Percentiles rank a stretch among this genome's conserved stretches.
Evolutionary conservation across 169 alveolate species (phyloP).

Genomic region (Cryptosporidium viatorum): DNA sequence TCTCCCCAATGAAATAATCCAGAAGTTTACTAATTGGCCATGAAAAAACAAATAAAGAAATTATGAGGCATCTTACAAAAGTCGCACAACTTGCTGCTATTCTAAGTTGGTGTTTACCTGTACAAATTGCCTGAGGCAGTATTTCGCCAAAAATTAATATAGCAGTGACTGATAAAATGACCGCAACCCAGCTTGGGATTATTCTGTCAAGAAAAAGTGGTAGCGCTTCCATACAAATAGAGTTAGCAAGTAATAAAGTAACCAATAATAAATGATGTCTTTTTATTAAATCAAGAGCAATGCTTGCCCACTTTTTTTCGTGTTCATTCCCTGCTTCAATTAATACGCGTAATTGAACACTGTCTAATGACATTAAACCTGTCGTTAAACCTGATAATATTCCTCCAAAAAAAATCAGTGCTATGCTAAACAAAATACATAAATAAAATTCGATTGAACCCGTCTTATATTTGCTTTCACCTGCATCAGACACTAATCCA

Average conservation of each 20-base stretch:
- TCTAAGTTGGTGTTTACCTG: conserved; percentile 91
- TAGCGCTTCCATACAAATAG: conserved; percentile 92
- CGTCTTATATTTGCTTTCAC: conserved; percentile 46
- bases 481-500: conserved; percentile 18
- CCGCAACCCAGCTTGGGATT: conserved; percentile 88
- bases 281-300: conserved; percentile 82
- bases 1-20: conserved; percentile 87
- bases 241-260: conserved; percentile 90
- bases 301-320: conserved; percentile 82
- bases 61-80: conserved; percentile 81
- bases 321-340: conserved; percentile 85
- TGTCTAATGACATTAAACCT: conserved; percentile 92
- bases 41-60: conserved; percentile 81
- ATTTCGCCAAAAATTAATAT: conserved; percentile 92
- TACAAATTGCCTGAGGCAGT: conserved; percentile 93
- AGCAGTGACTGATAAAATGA: conserved; percentile 87
- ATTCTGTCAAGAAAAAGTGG: conserved; percentile 91
- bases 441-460: conserved; percentile 69
- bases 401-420: conserved; percentile 84
- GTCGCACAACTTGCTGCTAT: conserved; percentile 89
- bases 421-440: conserved; percentile 75
- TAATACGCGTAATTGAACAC: conserved; percentile 86
- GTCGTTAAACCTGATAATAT: conserved; percentile 92
- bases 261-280: conserved; percentile 89
- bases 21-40: conserved; percentile 88